Evolutionary conservation across 2,329 filamentous ascomycete species (phyloP).

Genomic region (Epichloe sp.): DNA sequence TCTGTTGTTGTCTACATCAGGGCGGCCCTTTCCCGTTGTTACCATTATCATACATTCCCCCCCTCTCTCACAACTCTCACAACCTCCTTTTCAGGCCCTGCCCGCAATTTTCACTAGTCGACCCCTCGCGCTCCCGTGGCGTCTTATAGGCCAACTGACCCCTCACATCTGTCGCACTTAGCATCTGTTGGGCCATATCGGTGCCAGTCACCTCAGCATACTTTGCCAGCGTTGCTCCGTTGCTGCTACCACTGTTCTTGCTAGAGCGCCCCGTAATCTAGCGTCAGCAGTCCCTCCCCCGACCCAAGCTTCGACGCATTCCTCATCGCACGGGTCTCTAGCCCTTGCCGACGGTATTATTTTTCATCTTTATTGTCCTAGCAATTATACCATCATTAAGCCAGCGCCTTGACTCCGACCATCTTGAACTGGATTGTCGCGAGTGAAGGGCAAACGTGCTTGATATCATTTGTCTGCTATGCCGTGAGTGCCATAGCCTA

Average conservation of each 20-base stretch:
- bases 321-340: not conserved
- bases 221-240: not conserved
- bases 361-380: not conserved
- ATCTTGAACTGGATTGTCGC: slow-evolving; percentile 31
- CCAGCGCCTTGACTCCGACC: slow-evolving; percentile 30
- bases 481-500: slow-evolving; percentile 25
- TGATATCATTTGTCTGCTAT: slow-evolving; percentile 25
- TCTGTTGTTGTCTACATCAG: not conserved
- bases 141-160: slow-evolving; percentile 7
- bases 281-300: not conserved
- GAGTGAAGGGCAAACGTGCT: slow-evolving; percentile 27
- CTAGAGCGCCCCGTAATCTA: not conserved
- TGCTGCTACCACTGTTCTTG: not conserved
- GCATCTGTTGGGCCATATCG: not conserved
- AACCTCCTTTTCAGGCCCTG: not conserved
- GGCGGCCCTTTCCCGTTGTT: not conserved
- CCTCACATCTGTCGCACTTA: slow-evolving; percentile 9
- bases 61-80: not conserved
- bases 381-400: not conserved
- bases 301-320: not conserved
- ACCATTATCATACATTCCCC: not conserved
- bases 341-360: not conserved
- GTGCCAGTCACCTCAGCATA: not conserved
- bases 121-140: slow-evolving; percentile 6
- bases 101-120: not conserved